phyloP scores from a whole-genome alignment of 768 basidiomycete genomes.

The Lactifluus pinguis region DNA sequence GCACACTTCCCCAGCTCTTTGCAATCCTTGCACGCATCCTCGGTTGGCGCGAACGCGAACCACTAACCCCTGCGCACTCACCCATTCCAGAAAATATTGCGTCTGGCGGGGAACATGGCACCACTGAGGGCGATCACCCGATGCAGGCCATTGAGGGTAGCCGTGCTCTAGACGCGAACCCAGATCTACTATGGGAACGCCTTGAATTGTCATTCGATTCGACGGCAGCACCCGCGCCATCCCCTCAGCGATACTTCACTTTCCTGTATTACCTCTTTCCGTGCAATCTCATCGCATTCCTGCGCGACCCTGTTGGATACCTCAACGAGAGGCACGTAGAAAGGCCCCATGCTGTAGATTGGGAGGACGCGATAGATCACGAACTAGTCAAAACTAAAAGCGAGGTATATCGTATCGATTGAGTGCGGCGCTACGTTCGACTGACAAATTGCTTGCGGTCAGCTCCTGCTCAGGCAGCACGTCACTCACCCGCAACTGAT shows the following conservation, averaged over 20 bases:
- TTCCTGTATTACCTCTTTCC: conserved; percentile 87
- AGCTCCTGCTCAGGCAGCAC: conserved; percentile 18
- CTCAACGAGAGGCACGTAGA: conserved; percentile 41
- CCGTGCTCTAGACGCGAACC: conserved; percentile 29
- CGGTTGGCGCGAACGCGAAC: conserved; percentile 59
- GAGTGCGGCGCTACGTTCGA: neutral
- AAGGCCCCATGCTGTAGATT: conserved; percentile 57
- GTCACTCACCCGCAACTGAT: conserved; percentile 16
- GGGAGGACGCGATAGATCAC: conserved; percentile 63
- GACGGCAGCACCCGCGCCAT: conserved; percentile 45
- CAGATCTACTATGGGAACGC: conserved; percentile 58
- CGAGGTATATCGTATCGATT: conserved; percentile 40
- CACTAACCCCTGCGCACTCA: conserved; percentile 19
- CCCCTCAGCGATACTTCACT: conserved; percentile 61
- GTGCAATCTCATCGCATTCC: conserved; percentile 75
- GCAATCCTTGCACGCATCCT: conserved; percentile 60
- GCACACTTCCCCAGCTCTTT: conserved; percentile 54
- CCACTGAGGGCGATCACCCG: conserved; percentile 9
- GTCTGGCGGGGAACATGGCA: neutral
- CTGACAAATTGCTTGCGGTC: neutral
- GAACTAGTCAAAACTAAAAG: conserved; percentile 61
- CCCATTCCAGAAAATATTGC: conserved; percentile 6
- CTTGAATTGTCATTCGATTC: conserved; percentile 53
- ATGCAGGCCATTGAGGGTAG: neutral
- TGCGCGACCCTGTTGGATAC: conserved; percentile 60